Evolutionary conservation across 345 rosid species (phyloP).

Genomic region (Citropsis articulata): DNA sequence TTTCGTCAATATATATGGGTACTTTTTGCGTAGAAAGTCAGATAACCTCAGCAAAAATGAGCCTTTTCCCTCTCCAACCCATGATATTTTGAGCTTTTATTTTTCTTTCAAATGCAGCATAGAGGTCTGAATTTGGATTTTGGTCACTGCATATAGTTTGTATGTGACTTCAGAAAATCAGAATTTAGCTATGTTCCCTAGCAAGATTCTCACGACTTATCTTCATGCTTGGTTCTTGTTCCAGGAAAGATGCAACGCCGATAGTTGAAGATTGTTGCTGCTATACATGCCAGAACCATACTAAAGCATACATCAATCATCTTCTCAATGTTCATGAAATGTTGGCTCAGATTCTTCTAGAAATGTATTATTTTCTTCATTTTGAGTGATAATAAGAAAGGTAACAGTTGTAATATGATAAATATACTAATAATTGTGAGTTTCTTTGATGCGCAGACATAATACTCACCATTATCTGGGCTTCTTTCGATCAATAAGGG

Average conservation of each 20-base stretch:
- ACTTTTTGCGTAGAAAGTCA: background rate
- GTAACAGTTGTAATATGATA: background rate
- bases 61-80: background rate
- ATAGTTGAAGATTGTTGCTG: constrained; percentile 54
- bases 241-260: constrained; percentile 60
- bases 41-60: background rate
- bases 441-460: constrained; percentile 47
- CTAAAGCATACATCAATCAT: constrained; percentile 72
- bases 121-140: background rate
- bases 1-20: background rate
- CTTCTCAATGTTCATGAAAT: constrained; percentile 75
- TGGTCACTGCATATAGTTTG: background rate
- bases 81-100: background rate
- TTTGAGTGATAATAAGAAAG: background rate
- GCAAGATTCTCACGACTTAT: background rate
- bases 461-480: constrained; percentile 70
- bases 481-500: constrained; percentile 53
- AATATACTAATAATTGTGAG: background rate
- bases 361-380: constrained; percentile 39
- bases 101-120: background rate
- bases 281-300: constrained; percentile 73
- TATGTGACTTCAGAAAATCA: background rate
- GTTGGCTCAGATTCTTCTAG: constrained; percentile 73
- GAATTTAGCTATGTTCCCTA: background rate
- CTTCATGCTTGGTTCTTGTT: background rate